phyloP scores from a whole-genome alignment of 345 rosid species.

The Nephelium lappaceum region DNA sequence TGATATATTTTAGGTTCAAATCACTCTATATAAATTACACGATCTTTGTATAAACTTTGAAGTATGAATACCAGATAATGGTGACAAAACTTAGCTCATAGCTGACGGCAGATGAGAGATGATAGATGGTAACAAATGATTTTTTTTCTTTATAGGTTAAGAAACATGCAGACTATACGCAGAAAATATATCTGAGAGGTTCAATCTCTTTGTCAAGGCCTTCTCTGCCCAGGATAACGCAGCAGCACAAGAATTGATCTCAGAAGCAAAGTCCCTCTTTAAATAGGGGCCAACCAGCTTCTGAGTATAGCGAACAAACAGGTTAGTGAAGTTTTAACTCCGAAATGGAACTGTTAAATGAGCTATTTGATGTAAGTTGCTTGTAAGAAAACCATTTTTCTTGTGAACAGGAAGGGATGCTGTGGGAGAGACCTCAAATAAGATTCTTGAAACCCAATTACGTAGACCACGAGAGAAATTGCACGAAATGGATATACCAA shows the following conservation, averaged over 20 bases:
- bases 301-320: conserved; percentile 40
- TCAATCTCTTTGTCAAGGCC: conserved; percentile 54
- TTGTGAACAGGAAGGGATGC: conserved; percentile 48
- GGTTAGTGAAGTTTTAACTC: conserved; percentile 32
- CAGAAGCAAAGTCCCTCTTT: conserved; percentile 41
- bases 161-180: conserved; percentile 43
- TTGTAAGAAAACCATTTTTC: not conserved
- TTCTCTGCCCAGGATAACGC: conserved; percentile 49
- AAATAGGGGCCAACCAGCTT: conserved; percentile 45
- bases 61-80: too few species aligned
- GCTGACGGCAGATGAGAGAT: too few species aligned
- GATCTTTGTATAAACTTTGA: too few species aligned
- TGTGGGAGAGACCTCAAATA: conserved; percentile 64
- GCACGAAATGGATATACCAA: conserved; percentile 43
- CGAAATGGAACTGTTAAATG: not conserved
- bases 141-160: conserved; percentile 41
- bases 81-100: too few species aligned
- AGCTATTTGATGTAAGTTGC: not conserved
- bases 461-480: conserved; percentile 36
- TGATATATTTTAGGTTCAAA: too few species aligned
- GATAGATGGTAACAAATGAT: not conserved
- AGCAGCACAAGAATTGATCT: conserved; percentile 45
- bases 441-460: conserved; percentile 32
- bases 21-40: too few species aligned
- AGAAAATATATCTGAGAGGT: conserved; percentile 63